Conservation (phyloP, 1,284 basidiomycete genomes). For the Trichosporon sp. region DNA sequence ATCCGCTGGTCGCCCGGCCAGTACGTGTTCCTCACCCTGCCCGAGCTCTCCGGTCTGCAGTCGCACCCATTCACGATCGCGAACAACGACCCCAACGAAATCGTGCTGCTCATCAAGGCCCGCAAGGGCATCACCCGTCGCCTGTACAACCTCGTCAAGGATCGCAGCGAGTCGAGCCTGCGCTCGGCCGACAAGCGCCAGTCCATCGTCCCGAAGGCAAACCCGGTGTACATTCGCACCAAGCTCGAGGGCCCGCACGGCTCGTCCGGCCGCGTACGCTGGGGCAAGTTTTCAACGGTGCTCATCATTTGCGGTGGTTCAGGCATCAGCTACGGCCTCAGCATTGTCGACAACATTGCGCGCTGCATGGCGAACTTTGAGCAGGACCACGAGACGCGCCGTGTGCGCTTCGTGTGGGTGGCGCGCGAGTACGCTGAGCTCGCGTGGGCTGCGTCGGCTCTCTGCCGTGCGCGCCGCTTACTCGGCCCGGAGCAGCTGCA, state of each 20-base stretch:
- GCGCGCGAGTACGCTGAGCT: conserved; percentile 77
- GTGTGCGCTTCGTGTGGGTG: conserved; percentile 79
- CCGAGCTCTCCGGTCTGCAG: conserved; percentile 62
- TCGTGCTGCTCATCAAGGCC: conserved; percentile 71
- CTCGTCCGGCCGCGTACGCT: conserved; percentile 62
- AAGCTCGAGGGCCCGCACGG: conserved; percentile 75
- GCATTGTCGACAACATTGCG: conserved; percentile 67
- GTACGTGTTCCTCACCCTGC: conserved; percentile 63
- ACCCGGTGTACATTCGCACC: conserved; percentile 54
- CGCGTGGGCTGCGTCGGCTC: conserved; percentile 69
- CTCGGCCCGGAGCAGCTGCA: conserved; percentile 60
- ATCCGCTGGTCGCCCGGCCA: conserved; percentile 68
- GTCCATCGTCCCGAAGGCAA: conserved; percentile 21
- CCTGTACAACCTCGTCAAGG: conserved; percentile 60
- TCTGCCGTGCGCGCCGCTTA: conserved; percentile 65
- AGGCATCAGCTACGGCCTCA: conserved; percentile 70
- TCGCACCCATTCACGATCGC: conserved; percentile 80
- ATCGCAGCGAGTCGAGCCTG: conserved; percentile 38
- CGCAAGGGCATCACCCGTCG: conserved; percentile 69
- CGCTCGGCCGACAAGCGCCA: conserved; percentile 19
- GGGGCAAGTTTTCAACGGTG: conserved; percentile 62
- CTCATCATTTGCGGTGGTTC: conserved; percentile 73
- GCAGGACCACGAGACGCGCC: conserved; percentile 53
- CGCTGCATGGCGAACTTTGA: conserved; percentile 58
- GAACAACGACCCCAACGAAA: conserved; percentile 60